Evolutionary conservation across 495 filamentous ascomycete species (phyloP).

Genomic region (Pyrenopolyporus hunteri): DNA sequence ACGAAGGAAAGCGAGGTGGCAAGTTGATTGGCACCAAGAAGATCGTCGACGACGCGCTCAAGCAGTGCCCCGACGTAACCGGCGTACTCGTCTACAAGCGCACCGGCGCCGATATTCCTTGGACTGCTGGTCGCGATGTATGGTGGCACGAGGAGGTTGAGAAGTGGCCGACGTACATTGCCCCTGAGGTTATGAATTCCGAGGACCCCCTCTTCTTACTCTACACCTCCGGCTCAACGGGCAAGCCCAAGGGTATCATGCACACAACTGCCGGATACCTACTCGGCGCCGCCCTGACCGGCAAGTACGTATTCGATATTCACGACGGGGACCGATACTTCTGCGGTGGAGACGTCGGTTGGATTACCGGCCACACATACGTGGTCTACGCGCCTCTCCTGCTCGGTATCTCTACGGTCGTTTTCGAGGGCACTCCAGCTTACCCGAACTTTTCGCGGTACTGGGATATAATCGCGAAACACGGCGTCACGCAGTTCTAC

Average conservation of each 20-base stretch:
- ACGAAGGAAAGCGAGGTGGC: slow-evolving; percentile 96
- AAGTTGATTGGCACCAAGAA: slow-evolving; percentile 99
- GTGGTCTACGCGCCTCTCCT: slow-evolving; percentile 96
- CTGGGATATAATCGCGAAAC: slow-evolving; percentile 97
- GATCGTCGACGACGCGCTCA: slow-evolving; percentile 97
- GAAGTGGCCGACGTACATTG: slow-evolving; percentile 90
- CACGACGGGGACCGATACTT: slow-evolving; percentile 93
- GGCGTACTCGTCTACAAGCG: slow-evolving; percentile 92
- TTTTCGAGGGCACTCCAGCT: slow-evolving; percentile 98
- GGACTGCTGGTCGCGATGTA: slow-evolving; percentile 84
- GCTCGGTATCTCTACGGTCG: slow-evolving; percentile 89
- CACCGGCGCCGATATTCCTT: slow-evolving; percentile 90
- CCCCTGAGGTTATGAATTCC: slow-evolving; percentile 84
- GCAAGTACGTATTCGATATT: slow-evolving; percentile 99
- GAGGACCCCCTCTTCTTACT: slow-evolving; percentile 98
- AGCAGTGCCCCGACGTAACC: slow-evolving; percentile 90
- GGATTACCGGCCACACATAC: slow-evolving; percentile 99
- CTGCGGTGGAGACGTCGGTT: slow-evolving; percentile 97
- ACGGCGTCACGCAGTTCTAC: slow-evolving; percentile 97
- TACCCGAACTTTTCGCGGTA: slow-evolving; percentile 98
- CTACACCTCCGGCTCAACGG: slow-evolving; percentile 97
- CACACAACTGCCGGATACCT: slow-evolving; percentile 96
- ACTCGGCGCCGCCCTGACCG: slow-evolving; percentile 87
- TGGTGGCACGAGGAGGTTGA: slow-evolving; percentile 99
- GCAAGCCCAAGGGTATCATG: slow-evolving; percentile 99